Evolutionary conservation across 495 filamentous ascomycete species (phyloP).

Genomic region (Talaromyces liani): DNA sequence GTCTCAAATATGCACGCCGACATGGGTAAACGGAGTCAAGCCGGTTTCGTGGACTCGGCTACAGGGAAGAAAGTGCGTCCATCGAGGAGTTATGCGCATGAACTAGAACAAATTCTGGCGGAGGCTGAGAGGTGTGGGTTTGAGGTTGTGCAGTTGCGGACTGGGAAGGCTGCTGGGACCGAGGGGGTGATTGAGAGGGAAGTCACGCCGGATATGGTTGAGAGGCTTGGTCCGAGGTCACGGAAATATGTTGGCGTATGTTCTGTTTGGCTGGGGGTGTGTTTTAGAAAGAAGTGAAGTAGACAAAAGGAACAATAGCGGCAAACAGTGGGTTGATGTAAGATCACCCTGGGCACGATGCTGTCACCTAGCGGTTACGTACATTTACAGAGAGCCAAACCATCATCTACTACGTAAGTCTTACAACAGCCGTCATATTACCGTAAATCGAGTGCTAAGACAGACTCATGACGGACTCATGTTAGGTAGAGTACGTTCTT

Average conservation of each 20-base stretch:
- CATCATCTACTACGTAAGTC: too few relatives aligned
- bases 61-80: constrained; percentile 56
- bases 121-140: constrained; percentile 49
- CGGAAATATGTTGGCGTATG: constrained; percentile 59
- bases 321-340: too few relatives aligned
- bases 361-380: too few relatives aligned
- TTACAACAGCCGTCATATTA: too few relatives aligned
- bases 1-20: constrained; percentile 70
- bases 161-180: background rate
- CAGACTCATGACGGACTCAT: too few relatives aligned
- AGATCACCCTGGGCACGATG: too few relatives aligned
- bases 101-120: constrained; percentile 43
- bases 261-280: constrained; percentile 58
- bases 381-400: too few relatives aligned
- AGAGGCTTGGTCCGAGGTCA: constrained; percentile 48
- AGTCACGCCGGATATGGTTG: constrained; percentile 43
- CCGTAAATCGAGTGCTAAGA: too few relatives aligned
- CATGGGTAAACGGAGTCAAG: constrained; percentile 57
- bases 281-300: constrained; percentile 38
- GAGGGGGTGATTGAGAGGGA: constrained; percentile 35
- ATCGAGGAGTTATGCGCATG: constrained; percentile 50
- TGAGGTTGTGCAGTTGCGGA: constrained; percentile 22
- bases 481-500: too few relatives aligned
- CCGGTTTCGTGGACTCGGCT: constrained; percentile 55
- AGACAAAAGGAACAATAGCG: background rate